These are phyloP conservation scores for Santalum album DNA, from an alignment of 164 flowering plant genomes.

Conservation along the genomic window DNA sequence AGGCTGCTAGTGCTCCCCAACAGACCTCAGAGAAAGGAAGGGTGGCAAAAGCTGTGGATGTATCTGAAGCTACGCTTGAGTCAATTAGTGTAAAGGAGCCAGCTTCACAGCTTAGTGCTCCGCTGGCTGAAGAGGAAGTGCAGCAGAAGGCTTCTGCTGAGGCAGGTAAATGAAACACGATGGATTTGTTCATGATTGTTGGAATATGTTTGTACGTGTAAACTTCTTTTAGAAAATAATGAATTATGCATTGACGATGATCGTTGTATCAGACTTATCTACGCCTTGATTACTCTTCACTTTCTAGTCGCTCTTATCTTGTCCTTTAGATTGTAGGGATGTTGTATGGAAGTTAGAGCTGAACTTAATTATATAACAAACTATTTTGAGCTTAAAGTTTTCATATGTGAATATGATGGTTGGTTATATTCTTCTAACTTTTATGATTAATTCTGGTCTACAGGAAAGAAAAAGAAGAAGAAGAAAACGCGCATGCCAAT, in stretches of 20 bases:
- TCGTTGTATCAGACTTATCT: no score
- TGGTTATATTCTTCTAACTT: background rate
- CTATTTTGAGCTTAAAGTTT: no score
- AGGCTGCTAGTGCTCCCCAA: slow-evolving; percentile 25
- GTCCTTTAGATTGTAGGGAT: background rate
- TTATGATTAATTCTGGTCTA: slow-evolving; percentile 2
- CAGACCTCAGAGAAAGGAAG: slow-evolving; percentile 27
- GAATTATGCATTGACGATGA: no score
- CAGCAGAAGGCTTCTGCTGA: slow-evolving; percentile 73
- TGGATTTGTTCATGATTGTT: background rate
- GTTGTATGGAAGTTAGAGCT: no score
- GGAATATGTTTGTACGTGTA: no score
- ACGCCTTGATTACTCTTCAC: no score
- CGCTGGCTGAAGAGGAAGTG: slow-evolving; percentile 70
- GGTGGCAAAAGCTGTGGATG: slow-evolving; percentile 29
- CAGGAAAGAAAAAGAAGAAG: slow-evolving; percentile 93
- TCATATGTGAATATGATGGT: background rate
- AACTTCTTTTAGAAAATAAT: no score
- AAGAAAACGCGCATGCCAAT: slow-evolving; percentile 58
- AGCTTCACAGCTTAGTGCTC: slow-evolving; percentile 74
- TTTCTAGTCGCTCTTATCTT: background rate
- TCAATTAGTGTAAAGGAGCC: slow-evolving; percentile 54
- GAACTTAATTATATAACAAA: no score
- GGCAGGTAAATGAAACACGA: slow-evolving; percentile 40
- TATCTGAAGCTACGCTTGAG: slow-evolving; percentile 65